Conservation (phyloP, 192 early-diverging fungal species). For the Coemansia sp. region DNA sequence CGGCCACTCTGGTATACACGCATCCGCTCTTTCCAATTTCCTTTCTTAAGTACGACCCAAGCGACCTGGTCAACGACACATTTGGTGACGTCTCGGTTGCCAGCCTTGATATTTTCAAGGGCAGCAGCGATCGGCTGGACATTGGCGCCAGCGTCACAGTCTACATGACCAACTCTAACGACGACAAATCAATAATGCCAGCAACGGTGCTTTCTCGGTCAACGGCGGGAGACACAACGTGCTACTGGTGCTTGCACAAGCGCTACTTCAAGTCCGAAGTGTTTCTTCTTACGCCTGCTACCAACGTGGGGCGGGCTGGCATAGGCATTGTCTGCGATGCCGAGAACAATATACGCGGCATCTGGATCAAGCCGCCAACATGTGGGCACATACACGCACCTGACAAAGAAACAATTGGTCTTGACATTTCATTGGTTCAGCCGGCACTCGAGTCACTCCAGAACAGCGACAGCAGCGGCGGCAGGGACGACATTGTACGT, state of each 20-base stretch:
- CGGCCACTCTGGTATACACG: conserved; percentile 1
- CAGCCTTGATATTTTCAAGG: not conserved
- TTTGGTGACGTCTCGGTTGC: conserved; percentile 33
- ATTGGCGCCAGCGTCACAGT: conserved; percentile 16
- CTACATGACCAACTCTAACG: not conserved
- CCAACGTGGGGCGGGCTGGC: not conserved
- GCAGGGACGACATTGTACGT: conserved; percentile 1
- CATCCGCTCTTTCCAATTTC: conserved; percentile 6
- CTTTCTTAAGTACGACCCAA: conserved; percentile 7
- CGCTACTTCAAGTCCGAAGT: conserved; percentile 23
- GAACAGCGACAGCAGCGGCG: not conserved
- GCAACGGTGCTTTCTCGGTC: conserved; percentile 17
- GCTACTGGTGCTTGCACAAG: conserved; percentile 17
- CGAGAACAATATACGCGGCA: not conserved
- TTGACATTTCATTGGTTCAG: conserved; percentile 22
- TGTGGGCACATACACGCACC: not conserved
- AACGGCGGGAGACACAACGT: conserved; percentile 8
- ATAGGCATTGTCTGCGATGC: conserved; percentile 20
- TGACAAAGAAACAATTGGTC: conserved; percentile 5
- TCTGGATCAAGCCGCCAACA: not conserved
- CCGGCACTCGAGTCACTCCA: conserved; percentile 7
- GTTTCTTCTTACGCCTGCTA: conserved; percentile 12
- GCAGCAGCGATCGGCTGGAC: not conserved
- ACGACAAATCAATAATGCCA: not conserved
- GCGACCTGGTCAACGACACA: conserved; percentile 37